Evolutionary conservation across 1,284 basidiomycete species (phyloP), one percentile per base, ranked within the genome.

Genomic region (Malassezia equina): DNA sequence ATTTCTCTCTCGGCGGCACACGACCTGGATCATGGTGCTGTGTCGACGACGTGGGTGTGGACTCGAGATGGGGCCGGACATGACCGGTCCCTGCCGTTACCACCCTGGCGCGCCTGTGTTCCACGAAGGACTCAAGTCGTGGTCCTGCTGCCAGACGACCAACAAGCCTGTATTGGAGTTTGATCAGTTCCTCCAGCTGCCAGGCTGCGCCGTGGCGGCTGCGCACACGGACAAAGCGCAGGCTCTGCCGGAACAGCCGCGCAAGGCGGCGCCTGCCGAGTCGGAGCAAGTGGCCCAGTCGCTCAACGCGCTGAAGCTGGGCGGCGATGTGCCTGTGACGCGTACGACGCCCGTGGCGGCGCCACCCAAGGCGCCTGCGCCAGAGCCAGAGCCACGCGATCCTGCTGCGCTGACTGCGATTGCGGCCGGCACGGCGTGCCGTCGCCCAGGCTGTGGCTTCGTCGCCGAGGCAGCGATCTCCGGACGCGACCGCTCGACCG

Each of bases 81-180:
- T 60, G 4, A 25, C 52, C 34, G 58, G 47, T 13, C 58, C 53
- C 0, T 73, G 71, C 55, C 49, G 25, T n/a, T 62, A 65, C 58
- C 71, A 74, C 46, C 69, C 71, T 1, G 71, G 71, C 45, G 61
- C 65, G 7, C 70, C 71, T 23, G 63, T 74, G 33, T 74, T 74
- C 52, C 71, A 73, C 60, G 71, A 74, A 50, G 70, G 70, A 15
- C 64, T 64, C 40, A 74, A 74, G 53, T 71, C 68, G 1, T 74
- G 71, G 71, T 73, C 71, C 2, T 74, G 71, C 62, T 74, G 71
- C 65, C 61, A 68, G 29, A 61, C 68, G 7, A 60, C 57, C 19
- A 69, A 73, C 65, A 73, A 73, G 59, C 70, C 71, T 11, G 71
- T 74, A 47, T 54, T 73, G 53, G 71, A 74, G 42, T 74, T 74